Evolutionary conservation across 805 yeast species (phyloP), one percentile per base, ranked within the genome.

Genomic region (Alloascoidea hylecoeti): DNA sequence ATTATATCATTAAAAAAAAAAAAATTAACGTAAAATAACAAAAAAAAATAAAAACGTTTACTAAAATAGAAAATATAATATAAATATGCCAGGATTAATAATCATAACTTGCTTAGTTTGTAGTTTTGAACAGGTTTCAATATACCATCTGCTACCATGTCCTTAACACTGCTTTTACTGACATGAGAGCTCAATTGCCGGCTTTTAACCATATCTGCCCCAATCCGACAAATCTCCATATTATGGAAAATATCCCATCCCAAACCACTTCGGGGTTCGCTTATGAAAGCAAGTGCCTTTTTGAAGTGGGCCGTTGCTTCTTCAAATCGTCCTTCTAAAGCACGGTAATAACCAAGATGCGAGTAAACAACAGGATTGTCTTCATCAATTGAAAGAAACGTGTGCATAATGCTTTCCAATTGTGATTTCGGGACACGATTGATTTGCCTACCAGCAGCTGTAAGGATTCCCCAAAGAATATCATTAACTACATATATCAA

Each of bases 191-290:
- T n/a, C 30, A 23, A 9, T 23, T 23, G 13, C 30, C 30, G n/a
- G n/a, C n/a, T 23, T 9, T 23, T 23, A 9, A 23, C n/a, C 13
- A 23, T 23, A 9, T 23, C 30, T 9, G 30, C 30, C n/a, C 30
- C 30, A 9, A 23, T 23, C n/a, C 30, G 9, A n/a, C 30, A 23
- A n/a, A 23, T 23, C n/a, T 23, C 30, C n/a, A 9, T 23, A n/a
- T 23, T 23, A 23, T 23, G 30, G 30, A 23, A 23, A 9, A 23
- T 23, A 23, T 23, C 30, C 30, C 30, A 23, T 23, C 30, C 30
- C 30, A 23, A 9, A 9, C 30, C 30, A 23, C 30, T 23, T 23
- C 30, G 30, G 30, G 30, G 30, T n/a, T 23, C 30, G 13, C 9
- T 23, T 9, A n/a, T 23, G 13, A 23, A 23, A 9, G 9, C 30